Percentiles rank a stretch among this genome's conserved stretches.
These are phyloP conservation scores for Ogataea nakhonphanomensis DNA, from an alignment of 805 yeast genomes.

Conservation along the genomic window DNA sequence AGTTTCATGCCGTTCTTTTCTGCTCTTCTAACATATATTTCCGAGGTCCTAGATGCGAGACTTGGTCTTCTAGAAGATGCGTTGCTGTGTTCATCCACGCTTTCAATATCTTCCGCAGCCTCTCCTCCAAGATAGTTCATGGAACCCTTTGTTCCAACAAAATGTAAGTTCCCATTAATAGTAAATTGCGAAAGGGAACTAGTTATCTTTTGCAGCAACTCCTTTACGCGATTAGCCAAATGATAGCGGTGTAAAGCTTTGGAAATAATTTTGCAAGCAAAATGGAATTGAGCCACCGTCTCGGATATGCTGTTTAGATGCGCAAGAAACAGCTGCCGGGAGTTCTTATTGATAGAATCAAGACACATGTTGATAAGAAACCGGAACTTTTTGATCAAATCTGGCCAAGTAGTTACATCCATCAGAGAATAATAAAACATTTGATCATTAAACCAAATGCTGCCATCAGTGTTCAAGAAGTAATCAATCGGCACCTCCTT, in stretches of 20 bases:
- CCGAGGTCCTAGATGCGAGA: slow-evolving; percentile 6
- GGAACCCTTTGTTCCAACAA: slow-evolving; percentile 34
- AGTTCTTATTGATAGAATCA: slow-evolving; percentile 49
- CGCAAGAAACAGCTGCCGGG: slow-evolving; percentile 49
- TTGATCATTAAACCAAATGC: slow-evolving; percentile 30
- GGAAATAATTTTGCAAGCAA: slow-evolving; percentile 52
- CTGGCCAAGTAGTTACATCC: slow-evolving; percentile 62
- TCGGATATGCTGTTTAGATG: slow-evolving; percentile 54
- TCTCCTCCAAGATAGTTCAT: slow-evolving; percentile 24
- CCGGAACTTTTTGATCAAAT: slow-evolving; percentile 44
- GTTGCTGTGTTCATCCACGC: slow-evolving; percentile 1
- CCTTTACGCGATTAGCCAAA: slow-evolving; percentile 44
- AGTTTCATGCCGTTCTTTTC: slow-evolving; percentile 24
- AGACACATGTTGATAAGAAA: slow-evolving; percentile 46
- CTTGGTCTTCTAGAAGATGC: slow-evolving; percentile 7
- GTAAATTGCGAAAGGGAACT: slow-evolving; percentile 58
- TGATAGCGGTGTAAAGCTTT: slow-evolving; percentile 47
- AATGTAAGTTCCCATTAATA: slow-evolving; percentile 60
- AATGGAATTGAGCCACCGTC: slow-evolving; percentile 49
- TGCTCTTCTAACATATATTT: slow-evolving; percentile 22
- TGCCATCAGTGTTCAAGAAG: slow-evolving; percentile 12
- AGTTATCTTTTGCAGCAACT: slow-evolving; percentile 49
- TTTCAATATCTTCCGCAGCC: slow-evolving; percentile 16
- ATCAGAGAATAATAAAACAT: slow-evolving; percentile 56
- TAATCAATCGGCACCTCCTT: slow-evolving; percentile 12